A percentile compares a stretch with the other conserved stretches of the same genome.
Conservation (phyloP, 768 basidiomycete species). For the Rhizopogon vesiculosus region DNA sequence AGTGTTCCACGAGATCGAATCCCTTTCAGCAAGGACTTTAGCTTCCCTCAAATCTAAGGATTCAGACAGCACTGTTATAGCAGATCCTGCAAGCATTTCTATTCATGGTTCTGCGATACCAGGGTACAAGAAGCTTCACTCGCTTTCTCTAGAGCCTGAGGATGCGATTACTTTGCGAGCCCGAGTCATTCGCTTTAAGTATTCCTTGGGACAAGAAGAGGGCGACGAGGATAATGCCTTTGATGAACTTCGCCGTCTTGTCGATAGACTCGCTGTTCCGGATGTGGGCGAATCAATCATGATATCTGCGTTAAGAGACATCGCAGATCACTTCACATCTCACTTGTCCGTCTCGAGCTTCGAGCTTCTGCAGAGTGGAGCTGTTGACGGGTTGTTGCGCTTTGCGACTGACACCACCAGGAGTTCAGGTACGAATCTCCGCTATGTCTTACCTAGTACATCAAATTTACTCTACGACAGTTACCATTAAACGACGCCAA, state of each 20-base stretch:
- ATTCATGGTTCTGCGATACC: slow-evolving; percentile 43
- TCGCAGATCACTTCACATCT: slow-evolving; percentile 79
- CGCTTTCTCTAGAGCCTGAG: slow-evolving; percentile 72
- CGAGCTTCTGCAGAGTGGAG: slow-evolving; percentile 89
- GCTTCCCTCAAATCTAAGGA: slow-evolving; percentile 50
- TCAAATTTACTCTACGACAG: slow-evolving; percentile 33
- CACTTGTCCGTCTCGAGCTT: slow-evolving; percentile 89
- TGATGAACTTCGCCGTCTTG: slow-evolving; percentile 56
- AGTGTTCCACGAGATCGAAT: slow-evolving; percentile 91
- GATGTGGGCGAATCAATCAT: slow-evolving; percentile 61
- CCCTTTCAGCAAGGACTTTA: slow-evolving; percentile 61
- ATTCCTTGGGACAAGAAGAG: slow-evolving; percentile 55
- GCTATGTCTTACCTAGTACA: slow-evolving; percentile 5
- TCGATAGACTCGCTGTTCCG: slow-evolving; percentile 53
- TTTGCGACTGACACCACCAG: slow-evolving; percentile 72
- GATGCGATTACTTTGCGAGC: slow-evolving; percentile 93
- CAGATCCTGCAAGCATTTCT: slow-evolving; percentile 25
- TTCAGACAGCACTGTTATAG: slow-evolving; percentile 29
- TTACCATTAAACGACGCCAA: slow-evolving; percentile 59
- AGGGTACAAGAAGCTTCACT: slow-evolving; percentile 66
- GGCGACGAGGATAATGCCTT: slow-evolving; percentile 59
- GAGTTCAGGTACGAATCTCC: slow-evolving; percentile 20
- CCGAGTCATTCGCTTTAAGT: slow-evolving; percentile 83
- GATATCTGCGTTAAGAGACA: slow-evolving; percentile 55
- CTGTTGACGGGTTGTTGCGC: slow-evolving; percentile 80